Percentiles rank a stretch among this genome's conserved stretches.
Conservation (phyloP, 129 eudicot genomes). For the Centaurea solstitialis region DNA sequence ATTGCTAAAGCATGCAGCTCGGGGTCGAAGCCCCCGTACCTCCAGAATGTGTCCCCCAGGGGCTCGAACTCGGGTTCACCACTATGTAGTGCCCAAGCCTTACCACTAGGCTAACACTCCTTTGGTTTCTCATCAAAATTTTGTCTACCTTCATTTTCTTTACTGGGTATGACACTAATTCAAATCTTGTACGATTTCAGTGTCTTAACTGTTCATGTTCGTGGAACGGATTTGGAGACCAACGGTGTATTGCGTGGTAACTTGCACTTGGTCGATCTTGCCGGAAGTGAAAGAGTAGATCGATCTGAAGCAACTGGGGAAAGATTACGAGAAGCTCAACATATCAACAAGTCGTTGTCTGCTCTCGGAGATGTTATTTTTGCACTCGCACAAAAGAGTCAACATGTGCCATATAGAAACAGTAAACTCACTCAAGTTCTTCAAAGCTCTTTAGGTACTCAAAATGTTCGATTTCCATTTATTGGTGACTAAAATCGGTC, state of each 20-base stretch:
- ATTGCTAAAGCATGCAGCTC: too few species aligned
- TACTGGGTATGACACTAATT: neutral
- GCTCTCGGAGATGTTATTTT: conserved; percentile 91
- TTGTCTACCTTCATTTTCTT: neutral
- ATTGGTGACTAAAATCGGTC: neutral
- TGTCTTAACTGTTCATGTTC: conserved; percentile 83
- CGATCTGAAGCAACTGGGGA: conserved; percentile 87
- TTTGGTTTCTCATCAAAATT: neutral
- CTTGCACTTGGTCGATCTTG: conserved; percentile 87
- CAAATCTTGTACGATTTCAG: conserved; percentile 37
- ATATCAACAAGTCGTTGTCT: conserved; percentile 82
- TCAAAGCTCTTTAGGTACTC: conserved; percentile 81
- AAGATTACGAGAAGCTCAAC: conserved; percentile 83
- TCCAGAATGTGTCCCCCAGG: too few species aligned
- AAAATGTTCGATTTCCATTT: neutral
- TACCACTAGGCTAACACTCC: too few species aligned
- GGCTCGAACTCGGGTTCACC: too few species aligned
- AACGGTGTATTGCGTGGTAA: conserved; percentile 69
- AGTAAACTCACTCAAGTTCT: conserved; percentile 92
- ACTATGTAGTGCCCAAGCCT: too few species aligned
- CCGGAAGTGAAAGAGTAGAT: conserved; percentile 92
- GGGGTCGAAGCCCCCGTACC: too few species aligned
- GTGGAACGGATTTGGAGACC: conserved; percentile 74
- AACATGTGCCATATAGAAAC: conserved; percentile 88
- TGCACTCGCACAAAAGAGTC: conserved; percentile 81